phyloP scores from a whole-genome alignment of 179 eudicot species.

The Beta macrorhiza region DNA sequence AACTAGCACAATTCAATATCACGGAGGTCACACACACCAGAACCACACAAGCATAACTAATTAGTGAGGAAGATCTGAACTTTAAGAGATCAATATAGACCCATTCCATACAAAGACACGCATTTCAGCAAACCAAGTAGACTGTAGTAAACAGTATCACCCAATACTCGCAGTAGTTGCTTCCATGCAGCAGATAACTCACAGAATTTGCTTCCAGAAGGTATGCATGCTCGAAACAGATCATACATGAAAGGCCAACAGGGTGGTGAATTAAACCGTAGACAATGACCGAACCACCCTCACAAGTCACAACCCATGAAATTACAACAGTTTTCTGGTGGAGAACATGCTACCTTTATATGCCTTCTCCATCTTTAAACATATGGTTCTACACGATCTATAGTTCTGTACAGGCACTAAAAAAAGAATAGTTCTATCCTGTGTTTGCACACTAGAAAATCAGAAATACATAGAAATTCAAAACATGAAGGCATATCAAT shows the following conservation, averaged over 20 bases:
- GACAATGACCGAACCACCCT: neutral
- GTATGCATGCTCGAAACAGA: neutral
- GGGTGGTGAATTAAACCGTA: neutral
- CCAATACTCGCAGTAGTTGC: neutral
- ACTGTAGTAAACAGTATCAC: neutral
- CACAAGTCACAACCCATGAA: neutral
- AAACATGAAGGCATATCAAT: neutral
- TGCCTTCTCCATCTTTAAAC: neutral
- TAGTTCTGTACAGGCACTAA: neutral
- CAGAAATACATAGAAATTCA: neutral
- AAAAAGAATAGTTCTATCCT: neutral
- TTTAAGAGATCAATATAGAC: neutral
- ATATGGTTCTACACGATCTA: neutral
- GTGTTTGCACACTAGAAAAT: neutral
- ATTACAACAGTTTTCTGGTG: neutral
- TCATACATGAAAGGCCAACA: neutral
- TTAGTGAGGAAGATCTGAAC: neutral
- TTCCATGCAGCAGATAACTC: neutral
- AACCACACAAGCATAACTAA: neutral
- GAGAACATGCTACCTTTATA: neutral
- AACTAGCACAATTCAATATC: neutral
- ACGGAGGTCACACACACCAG: neutral
- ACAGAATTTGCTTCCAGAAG: neutral
- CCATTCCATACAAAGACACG: neutral
- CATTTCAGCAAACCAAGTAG: neutral